These are phyloP conservation scores for Cladophialophora psammophila DNA, from an alignment of 2,329 filamentous ascomycete species.

Conservation along the genomic window DNA sequence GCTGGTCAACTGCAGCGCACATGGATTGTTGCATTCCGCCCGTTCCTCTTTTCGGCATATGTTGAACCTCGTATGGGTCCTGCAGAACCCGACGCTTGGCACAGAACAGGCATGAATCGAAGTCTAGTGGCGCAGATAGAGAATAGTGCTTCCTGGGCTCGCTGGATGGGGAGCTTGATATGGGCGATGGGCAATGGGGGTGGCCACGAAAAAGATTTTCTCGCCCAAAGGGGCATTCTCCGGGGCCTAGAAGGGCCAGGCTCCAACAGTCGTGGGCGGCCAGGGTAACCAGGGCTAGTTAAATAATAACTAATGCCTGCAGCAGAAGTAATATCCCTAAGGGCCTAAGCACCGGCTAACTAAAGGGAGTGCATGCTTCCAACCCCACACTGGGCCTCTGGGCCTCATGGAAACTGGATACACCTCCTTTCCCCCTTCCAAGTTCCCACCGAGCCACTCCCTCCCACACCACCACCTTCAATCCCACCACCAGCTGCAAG, in stretches of 20 bases:
- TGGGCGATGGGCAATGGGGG: not conserved
- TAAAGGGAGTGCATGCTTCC: not conserved
- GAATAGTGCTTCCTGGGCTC: not conserved
- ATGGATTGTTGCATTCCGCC: not conserved
- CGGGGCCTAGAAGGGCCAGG: conserved; percentile 2
- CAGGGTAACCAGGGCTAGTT: not conserved
- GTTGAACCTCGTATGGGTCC: not conserved
- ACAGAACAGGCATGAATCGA: not conserved
- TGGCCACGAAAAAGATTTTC: conserved; percentile 8
- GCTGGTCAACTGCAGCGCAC: not conserved
- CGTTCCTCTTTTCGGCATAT: not conserved
- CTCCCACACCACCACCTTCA: not conserved
- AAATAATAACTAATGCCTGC: not conserved
- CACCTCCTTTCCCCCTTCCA: conserved; percentile 1
- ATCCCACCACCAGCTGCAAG: conserved; percentile 6
- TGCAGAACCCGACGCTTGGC: conserved; percentile 3
- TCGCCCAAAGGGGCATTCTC: conserved; percentile 1
- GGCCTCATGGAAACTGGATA: not conserved
- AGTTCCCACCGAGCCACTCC: not conserved
- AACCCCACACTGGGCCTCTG: conserved; percentile 3
- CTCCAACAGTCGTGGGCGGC: not conserved
- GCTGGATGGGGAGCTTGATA: not conserved
- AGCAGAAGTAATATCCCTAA: conserved; percentile 1
- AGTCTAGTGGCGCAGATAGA: conserved; percentile 1
- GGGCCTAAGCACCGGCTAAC: conserved; percentile 1